Evolutionary conservation across 352 stramenopile genomes (phyloP), one percentile per base, ranked within the genome.

Genomic region (Globisporangium mamillatum): DNA sequence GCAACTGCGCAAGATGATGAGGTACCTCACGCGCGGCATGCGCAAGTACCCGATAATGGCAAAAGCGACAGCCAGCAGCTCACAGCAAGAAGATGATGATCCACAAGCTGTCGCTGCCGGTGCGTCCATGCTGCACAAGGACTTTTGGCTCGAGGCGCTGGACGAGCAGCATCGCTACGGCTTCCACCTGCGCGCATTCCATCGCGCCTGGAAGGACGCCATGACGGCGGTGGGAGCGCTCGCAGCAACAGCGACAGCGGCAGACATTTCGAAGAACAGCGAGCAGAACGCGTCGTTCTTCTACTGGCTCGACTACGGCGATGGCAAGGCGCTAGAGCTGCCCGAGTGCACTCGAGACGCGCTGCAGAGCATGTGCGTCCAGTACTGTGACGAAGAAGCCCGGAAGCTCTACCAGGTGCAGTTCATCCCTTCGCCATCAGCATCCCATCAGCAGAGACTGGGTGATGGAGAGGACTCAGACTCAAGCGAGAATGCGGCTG

Each of bases 91-190:
- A 25, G 14, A 41, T 2, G 32, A 32, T 34, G 14, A 24, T 1
- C 10, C n/a, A 59, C n/a, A 32, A 34, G n/a, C 16, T 22, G 62
- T 25, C 41, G 60, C 20, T 1, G 29, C 53, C 0, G 53, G 34
- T 22, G 34, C 63, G 16, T 20, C 78, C 16, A 82, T 90, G 16
- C 72, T 92, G 54, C 82, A 92, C 66, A 80, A 78, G 44, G 84
- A 91, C 54, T 93, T 91, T 58, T 91, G 84, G 84, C 78, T 93
- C 16, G 84, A 93, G 58, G 83, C 81, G 14, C 74, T 91, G 34
- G 84, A 93, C 69, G 48, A 71, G n/a, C 80, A 88, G 48, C 84
- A 93, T 32, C 84, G 84, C 60, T 93, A 93, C 66, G 84, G 84
- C 3, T 88, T 87, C 64, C 73, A 93, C 57, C 56, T 93, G 36